Percentiles rank a stretch among this genome's conserved stretches.
phyloP scores from a whole-genome alignment of 2,329 filamentous ascomycete species.

The Colletotrichum chlorophyti region DNA sequence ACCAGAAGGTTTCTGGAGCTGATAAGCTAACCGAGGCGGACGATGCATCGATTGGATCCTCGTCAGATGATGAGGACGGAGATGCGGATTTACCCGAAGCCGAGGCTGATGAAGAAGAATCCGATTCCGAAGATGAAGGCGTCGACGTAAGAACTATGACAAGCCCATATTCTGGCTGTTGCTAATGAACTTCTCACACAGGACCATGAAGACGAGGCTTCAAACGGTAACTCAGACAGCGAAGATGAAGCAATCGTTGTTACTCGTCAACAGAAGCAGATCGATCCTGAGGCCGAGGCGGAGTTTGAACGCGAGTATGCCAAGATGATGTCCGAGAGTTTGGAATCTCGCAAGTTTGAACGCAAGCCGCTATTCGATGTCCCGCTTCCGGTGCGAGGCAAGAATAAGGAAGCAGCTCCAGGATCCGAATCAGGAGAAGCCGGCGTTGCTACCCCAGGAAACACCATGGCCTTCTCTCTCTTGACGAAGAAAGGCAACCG shows the following conservation, averaged over 20 bases:
- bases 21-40: constrained; percentile 76
- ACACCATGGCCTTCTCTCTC: constrained; percentile 95
- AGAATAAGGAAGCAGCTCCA: constrained; percentile 45
- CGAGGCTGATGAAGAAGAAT: constrained; percentile 62
- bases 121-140: constrained; percentile 37
- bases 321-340: constrained; percentile 97
- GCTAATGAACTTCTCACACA: constrained; percentile 36
- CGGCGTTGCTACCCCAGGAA: constrained; percentile 30
- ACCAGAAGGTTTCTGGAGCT: constrained; percentile 80
- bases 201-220: constrained; percentile 58
- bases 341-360: constrained; percentile 95
- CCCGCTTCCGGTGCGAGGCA: constrained; percentile 87
- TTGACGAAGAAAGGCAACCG: constrained; percentile 96
- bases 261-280: constrained; percentile 85
- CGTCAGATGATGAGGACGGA: constrained; percentile 78
- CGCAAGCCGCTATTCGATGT: constrained; percentile 95
- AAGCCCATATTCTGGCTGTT: constrained; percentile 21
- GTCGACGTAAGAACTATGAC: constrained; percentile 8
- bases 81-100: constrained; percentile 69
- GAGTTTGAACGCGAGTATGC: constrained; percentile 98
- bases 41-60: constrained; percentile 72
- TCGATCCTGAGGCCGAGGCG: constrained; percentile 92
- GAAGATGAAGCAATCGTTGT: constrained; percentile 92
- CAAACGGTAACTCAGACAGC: constrained; percentile 66
- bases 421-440: constrained; percentile 19